Evolutionary conservation across 768 basidiomycete species (phyloP).

Genomic region (Tylopilus sp.): DNA sequence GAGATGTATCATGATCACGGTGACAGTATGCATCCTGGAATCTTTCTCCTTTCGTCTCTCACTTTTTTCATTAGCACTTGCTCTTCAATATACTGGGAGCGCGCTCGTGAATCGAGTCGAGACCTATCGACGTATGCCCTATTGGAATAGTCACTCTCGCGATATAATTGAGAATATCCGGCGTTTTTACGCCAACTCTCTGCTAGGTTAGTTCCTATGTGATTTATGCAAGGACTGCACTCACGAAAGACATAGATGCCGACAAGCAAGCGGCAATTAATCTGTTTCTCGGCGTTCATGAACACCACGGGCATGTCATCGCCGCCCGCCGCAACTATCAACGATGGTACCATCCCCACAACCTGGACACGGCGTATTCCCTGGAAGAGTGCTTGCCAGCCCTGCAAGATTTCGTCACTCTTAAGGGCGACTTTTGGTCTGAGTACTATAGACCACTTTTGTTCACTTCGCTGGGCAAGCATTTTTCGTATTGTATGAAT

Average conservation of each 20-base stretch:
- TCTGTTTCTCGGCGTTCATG: conserved; percentile 84
- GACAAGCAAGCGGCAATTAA: conserved; percentile 98
- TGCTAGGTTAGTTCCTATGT: conserved; percentile 55
- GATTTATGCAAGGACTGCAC: not conserved
- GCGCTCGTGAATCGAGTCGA: conserved; percentile 95
- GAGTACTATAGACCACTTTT: conserved; percentile 85
- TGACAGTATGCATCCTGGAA: conserved; percentile 59
- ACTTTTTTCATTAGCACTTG: conserved; percentile 58
- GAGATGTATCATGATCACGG: conserved; percentile 99
- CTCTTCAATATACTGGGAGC: conserved; percentile 95
- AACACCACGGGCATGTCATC: conserved; percentile 47
- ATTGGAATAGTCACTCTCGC: conserved; percentile 96
- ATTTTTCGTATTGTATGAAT: conserved; percentile 93
- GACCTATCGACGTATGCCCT: conserved; percentile 91
- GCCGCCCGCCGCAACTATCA: conserved; percentile 70
- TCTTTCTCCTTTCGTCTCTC: not conserved
- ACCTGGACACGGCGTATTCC: conserved; percentile 66
- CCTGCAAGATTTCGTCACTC: conserved; percentile 56
- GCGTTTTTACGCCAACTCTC: conserved; percentile 91
- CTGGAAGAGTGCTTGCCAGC: conserved; percentile 61
- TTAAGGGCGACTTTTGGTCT: conserved; percentile 75
- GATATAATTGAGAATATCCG: conserved; percentile 95
- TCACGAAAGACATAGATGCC: conserved; percentile 54
- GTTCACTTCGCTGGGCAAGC: conserved; percentile 82
- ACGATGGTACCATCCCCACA: conserved; percentile 77